Percentiles rank a stretch among this genome's conserved stretches.
Conservation (phyloP, 2,329 filamentous ascomycete genomes). For the Aspergillus costaricaensis region DNA sequence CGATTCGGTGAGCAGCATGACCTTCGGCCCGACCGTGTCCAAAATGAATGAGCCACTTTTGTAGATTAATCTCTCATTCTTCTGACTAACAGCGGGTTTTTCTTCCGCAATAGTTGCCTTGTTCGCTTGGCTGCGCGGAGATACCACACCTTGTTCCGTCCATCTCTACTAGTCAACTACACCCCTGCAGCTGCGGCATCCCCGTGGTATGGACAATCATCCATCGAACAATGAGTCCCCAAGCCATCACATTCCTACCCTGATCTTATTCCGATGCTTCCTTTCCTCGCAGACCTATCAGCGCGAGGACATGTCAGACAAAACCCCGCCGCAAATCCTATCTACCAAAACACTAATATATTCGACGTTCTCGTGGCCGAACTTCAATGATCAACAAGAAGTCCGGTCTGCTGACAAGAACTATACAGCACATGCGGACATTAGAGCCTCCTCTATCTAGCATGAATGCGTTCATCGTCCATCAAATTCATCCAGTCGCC, state of each 20-base stretch:
- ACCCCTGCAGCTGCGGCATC: background rate
- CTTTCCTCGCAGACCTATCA: background rate
- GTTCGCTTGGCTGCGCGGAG: background rate
- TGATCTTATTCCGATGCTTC: background rate
- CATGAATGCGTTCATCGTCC: background rate
- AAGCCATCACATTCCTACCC: background rate
- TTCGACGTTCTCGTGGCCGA: background rate
- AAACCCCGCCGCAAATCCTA: background rate
- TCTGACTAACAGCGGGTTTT: conserved; percentile 1
- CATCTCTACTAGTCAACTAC: background rate
- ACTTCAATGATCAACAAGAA: background rate
- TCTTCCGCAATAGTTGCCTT: background rate
- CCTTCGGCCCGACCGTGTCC: background rate
- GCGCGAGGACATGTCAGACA: background rate
- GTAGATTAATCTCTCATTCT: conserved; percentile 3
- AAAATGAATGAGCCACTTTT: background rate
- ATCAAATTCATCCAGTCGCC: background rate
- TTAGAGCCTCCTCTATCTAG: background rate
- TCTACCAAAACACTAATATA: background rate
- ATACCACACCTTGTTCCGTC: background rate
- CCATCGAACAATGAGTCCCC: background rate
- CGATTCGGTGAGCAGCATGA: background rate
- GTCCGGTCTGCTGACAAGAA: background rate
- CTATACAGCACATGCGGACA: background rate
- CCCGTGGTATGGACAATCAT: background rate